phyloP scores from a whole-genome alignment of 116 monocot species.

The Cymodocea nodosa region DNA sequence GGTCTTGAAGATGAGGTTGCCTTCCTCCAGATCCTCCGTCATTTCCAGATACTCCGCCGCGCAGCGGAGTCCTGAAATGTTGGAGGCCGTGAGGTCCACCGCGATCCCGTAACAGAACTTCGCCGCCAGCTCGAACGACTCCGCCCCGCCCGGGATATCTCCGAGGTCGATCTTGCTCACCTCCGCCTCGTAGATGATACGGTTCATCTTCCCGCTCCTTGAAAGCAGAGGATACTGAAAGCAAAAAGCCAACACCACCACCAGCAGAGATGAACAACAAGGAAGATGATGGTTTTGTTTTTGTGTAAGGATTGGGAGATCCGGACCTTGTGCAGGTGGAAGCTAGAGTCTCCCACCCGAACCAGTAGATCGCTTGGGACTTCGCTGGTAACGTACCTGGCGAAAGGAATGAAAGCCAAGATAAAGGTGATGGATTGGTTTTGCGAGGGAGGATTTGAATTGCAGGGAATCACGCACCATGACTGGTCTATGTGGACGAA shows the following conservation, averaged over 20 bases:
- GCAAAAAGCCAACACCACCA: neutral
- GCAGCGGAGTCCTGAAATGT: constrained; percentile 89
- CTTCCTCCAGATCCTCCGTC: constrained; percentile 97
- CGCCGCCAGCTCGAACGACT: constrained; percentile 85
- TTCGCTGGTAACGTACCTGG: constrained; percentile 66
- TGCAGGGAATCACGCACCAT: constrained; percentile 25
- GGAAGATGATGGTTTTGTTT: neutral
- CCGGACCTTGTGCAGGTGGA: constrained; percentile 85
- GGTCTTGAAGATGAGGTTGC: constrained; percentile 94
- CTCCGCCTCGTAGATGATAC: constrained; percentile 14
- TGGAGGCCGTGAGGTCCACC: constrained; percentile 75
- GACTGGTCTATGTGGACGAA: constrained; percentile 66
- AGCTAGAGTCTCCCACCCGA: constrained; percentile 45
- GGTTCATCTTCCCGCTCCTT: constrained; percentile 20
- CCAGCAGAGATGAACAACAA: neutral
- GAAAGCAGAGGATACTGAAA: constrained; percentile 20
- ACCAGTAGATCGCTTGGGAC: constrained; percentile 85
- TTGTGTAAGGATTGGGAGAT: neutral
- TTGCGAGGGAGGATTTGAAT: neutral
- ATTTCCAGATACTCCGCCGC: constrained; percentile 93
- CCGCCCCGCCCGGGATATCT: constrained; percentile 70
- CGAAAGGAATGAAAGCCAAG: neutral
- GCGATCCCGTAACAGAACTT: constrained; percentile 93
- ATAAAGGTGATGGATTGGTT: neutral
- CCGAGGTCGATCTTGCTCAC: constrained; percentile 30